Evolutionary conservation across 768 basidiomycete genomes (phyloP).

Genomic region (Filobasidium floriforme): DNA sequence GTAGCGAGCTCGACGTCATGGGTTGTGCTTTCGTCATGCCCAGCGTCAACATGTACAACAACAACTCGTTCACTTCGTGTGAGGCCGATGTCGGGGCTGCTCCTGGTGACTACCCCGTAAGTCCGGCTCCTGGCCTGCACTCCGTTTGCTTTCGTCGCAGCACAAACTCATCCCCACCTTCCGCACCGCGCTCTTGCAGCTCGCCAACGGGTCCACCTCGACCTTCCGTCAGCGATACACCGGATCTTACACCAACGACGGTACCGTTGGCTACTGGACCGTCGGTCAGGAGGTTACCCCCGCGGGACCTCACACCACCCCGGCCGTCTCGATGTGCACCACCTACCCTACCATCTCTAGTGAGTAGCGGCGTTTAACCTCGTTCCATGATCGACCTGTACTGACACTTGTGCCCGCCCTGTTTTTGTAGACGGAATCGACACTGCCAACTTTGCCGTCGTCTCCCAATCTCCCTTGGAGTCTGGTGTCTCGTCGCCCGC

Average conservation of each 20-base stretch:
- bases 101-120: conserved; percentile 46
- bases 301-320: conserved; percentile 29
- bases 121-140: neutral
- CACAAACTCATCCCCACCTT: neutral
- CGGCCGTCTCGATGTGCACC: conserved; percentile 47
- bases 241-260: conserved; percentile 40
- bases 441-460: conserved; percentile 33
- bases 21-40: conserved; percentile 33
- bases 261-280: conserved; percentile 36
- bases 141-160: neutral
- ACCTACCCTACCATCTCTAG: conserved; percentile 42
- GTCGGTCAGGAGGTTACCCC: conserved; percentile 46
- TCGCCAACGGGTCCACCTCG: conserved; percentile 40
- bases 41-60: conserved; percentile 34
- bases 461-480: conserved; percentile 50
- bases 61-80: conserved; percentile 50
- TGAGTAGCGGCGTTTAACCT: neutral
- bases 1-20: conserved; percentile 42
- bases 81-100: conserved; percentile 48
- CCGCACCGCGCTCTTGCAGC: neutral
- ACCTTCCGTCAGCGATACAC: conserved; percentile 47
- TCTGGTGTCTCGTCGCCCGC: conserved; percentile 51
- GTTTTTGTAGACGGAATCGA: conserved; percentile 31
- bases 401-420: conserved; percentile 25
- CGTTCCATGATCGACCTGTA: neutral